Evolutionary conservation across 345 rosid species (phyloP), one percentile per base, ranked within the genome.

Genomic region (Eucalyptus marginata): DNA sequence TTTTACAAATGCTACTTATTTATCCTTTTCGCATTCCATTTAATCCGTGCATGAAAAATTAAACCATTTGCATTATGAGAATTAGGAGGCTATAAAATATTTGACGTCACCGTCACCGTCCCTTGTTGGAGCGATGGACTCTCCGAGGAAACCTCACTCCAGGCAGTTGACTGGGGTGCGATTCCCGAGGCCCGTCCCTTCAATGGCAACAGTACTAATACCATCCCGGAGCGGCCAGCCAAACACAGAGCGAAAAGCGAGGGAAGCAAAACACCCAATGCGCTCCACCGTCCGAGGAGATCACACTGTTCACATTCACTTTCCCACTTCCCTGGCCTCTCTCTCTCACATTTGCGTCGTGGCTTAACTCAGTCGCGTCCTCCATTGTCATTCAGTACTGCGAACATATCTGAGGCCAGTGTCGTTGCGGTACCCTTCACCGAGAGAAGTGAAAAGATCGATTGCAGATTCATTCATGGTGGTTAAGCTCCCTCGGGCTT

Each of bases 131-230:
- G 56, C 40, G 86, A n/a, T 87, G 1, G 89, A 90, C 58, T 88
- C 92, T 90, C 87, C 88, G 66, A 88, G 88, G 88, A 92, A 89
- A 86, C 89, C 93, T 90, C 90, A 79, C 93, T 5, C 44, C 84
- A 4, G 31, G 92, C 92, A 93, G 92, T 44, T 90, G 93, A 90
- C 92, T 94, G 88, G 88, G 86, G 91, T 49, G 87, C 93, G 88
- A 90, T 93, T 92, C 91, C 91, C 92, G 92, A 94, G 93, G 93
- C 43, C 86, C 71, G 24, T 58, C 62, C 27, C 44, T 49, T n/a
- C n/a, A n/a, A n/a, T n/a, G n/a, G n/a, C n/a, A n/a, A n/a, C n/a
- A n/a, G n/a, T n/a, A n/a, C n/a, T n/a, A n/a, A 49, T 22, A 49
- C 68, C 84, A 33, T 36, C 54, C 52, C 85, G 14, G 29, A 31